Percentiles rank a stretch among this genome's conserved stretches.
These are phyloP conservation scores for Fusarium oligoseptatum DNA, from an alignment of 2,329 filamentous ascomycete species.

Conservation along the genomic window DNA sequence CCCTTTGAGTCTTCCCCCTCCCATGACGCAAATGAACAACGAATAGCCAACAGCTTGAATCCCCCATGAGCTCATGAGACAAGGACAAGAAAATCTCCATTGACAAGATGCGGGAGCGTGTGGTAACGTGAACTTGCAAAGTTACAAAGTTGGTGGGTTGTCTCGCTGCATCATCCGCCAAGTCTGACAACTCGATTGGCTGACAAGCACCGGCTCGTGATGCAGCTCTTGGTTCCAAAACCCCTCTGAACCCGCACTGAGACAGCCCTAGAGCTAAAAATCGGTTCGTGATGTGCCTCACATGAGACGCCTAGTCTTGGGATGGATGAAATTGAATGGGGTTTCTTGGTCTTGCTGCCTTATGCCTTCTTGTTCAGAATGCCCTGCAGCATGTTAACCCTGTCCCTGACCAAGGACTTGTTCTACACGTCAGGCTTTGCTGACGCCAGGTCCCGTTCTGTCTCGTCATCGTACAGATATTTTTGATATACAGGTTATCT, in stretches of 20 bases:
- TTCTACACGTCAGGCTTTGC: constrained; percentile 11
- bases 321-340: constrained; percentile 6
- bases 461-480: constrained; percentile 28
- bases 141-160: constrained; percentile 36
- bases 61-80: constrained; percentile 31
- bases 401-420: constrained; percentile 23
- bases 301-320: constrained; percentile 37
- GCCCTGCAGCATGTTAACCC: constrained; percentile 7
- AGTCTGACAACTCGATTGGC: constrained; percentile 28
- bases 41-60: constrained; percentile 25
- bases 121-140: constrained; percentile 15
- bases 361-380: background rate
- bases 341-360: constrained; percentile 3
- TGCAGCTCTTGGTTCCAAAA: constrained; percentile 29
- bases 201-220: constrained; percentile 34
- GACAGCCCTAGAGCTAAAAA: constrained; percentile 23
- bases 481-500: constrained; percentile 18
- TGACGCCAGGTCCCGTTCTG: constrained; percentile 23
- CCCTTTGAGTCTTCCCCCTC: background rate
- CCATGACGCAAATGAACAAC: constrained; percentile 30
- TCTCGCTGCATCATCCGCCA: constrained; percentile 38
- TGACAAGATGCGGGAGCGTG: background rate
- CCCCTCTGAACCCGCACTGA: constrained; percentile 18
- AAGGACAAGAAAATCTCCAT: background rate
- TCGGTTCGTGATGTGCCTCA: constrained; percentile 39